Evolutionary conservation across 2,329 filamentous ascomycete genomes (phyloP).

Genomic region (Penicillium psychrosexuale): DNA sequence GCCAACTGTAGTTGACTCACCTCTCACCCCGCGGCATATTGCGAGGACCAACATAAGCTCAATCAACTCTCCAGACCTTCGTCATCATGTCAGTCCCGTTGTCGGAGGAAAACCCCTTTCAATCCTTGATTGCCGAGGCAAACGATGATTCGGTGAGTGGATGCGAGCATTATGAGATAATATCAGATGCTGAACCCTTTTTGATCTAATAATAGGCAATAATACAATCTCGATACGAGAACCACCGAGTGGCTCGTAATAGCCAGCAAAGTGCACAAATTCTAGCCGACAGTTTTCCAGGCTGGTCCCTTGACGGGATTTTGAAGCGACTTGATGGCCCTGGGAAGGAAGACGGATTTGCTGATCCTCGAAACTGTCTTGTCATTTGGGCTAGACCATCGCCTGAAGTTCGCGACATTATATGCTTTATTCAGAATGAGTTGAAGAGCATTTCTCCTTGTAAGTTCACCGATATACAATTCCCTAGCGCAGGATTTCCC

Average conservation of each 20-base stretch:
- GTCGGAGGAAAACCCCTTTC: conserved; percentile 21
- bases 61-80: not conserved
- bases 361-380: conserved; percentile 73
- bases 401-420: conserved; percentile 62
- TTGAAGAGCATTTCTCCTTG: conserved; percentile 65
- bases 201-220: conserved; percentile 31
- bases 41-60: no score
- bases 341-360: conserved; percentile 63
- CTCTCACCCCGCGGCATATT: no score
- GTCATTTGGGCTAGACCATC: conserved; percentile 85
- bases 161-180: not conserved
- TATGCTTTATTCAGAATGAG: conserved; percentile 63
- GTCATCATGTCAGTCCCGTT: not conserved
- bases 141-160: conserved; percentile 13
- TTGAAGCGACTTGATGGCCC: conserved; percentile 66
- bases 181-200: not conserved
- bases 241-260: conserved; percentile 71
- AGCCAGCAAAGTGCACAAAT: conserved; percentile 71
- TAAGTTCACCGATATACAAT: conserved; percentile 43
- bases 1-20: not conserved
- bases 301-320: conserved; percentile 70
- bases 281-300: conserved; percentile 59
- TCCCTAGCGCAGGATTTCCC: not conserved
- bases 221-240: conserved; percentile 67
- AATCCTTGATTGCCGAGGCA: conserved; percentile 14